phyloP scores from a whole-genome alignment of 768 basidiomycete species.

The Lactifluus subvellereus region DNA sequence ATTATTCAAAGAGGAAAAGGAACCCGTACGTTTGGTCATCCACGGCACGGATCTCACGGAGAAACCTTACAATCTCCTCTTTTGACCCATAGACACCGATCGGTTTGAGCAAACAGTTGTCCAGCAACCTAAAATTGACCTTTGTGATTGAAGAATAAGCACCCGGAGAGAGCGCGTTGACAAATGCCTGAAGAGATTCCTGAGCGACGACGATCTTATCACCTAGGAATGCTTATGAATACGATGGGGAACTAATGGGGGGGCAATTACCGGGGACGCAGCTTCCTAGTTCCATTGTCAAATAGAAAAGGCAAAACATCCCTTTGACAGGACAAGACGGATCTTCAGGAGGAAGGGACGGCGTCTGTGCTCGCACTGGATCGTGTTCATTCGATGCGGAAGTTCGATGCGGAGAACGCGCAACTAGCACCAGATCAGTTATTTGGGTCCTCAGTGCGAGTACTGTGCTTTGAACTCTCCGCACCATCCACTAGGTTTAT shows the following conservation, averaged over 20 bases:
- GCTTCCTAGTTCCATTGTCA: constrained; percentile 38
- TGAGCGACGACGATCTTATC: constrained; percentile 52
- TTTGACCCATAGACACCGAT: constrained; percentile 46
- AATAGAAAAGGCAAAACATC: too few species aligned
- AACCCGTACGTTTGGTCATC: constrained; percentile 37
- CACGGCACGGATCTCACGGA: constrained; percentile 34
- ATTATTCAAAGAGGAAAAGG: too few species aligned
- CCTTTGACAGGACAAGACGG: too few species aligned
- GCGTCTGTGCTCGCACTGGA: background rate
- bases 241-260: background rate
- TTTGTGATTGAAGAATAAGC: constrained; percentile 48
- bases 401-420: too few species aligned
- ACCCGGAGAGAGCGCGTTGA: constrained; percentile 44
- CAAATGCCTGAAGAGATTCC: constrained; percentile 41
- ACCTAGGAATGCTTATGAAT: background rate
- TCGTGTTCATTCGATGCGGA: too few species aligned
- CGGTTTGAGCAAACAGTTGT: constrained; percentile 29
- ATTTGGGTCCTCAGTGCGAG: too few species aligned
- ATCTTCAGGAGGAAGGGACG: background rate
- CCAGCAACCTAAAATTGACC: constrained; percentile 49
- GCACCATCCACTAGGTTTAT: too few species aligned
- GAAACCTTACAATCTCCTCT: constrained; percentile 15
- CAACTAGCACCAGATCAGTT: too few species aligned
- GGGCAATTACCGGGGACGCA: constrained; percentile 41
- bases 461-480: too few species aligned